Base-by-base conservation (phyloP, 306 rosid species). In the Oxytropis ochrocephala region DNA sequence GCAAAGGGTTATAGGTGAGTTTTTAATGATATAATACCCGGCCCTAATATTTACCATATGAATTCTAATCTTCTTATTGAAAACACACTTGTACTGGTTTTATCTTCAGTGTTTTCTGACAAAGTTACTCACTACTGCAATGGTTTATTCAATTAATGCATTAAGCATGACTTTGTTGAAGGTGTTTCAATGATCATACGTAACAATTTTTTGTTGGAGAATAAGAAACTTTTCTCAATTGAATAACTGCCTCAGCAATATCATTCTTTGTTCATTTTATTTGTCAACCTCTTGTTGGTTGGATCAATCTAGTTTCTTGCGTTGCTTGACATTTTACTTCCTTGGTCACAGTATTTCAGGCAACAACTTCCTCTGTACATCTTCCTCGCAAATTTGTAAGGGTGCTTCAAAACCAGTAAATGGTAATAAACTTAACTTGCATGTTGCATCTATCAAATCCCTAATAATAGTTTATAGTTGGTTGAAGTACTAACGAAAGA, bases 1-100 rank as follows among this genome's bases (percentile, higher is more conserved):
- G 97, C 97, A 2, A 86, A 91, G 75, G 92, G 88, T 39, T 95
- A 81, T 81, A 95, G 97, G 99, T 95, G 76, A 88, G 90, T 49
- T 47, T 76, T 52, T n/a, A 21, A 47, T 44, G 61, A 16, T 56
- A 43, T 62, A 64, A 48, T 32, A 32, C 54, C 36, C 52, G 38
- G 0, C 30, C 35, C 27, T 11, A 4, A 53, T 62, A 19, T 36
- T 53, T 64, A 36, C 32, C 7, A n/a, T 10, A 14, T 69, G 41
- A 60, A 52, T 42, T 33, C 43, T 18, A 21, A 30, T 33, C 11
- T 35, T 67, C 49, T 62, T 52, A 54, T 38, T 12, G 55, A 30
- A 36, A 17, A 30, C 14, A 14, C 14, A 18, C 68, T 38, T 73
- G 69, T 47, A 21, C 64, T 52, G 44, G 16, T 12, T 39, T 43